Evolutionary conservation across 345 rosid species (phyloP), one percentile per base, ranked within the genome.

Genomic region (Cardamine chenopodiifolia): DNA sequence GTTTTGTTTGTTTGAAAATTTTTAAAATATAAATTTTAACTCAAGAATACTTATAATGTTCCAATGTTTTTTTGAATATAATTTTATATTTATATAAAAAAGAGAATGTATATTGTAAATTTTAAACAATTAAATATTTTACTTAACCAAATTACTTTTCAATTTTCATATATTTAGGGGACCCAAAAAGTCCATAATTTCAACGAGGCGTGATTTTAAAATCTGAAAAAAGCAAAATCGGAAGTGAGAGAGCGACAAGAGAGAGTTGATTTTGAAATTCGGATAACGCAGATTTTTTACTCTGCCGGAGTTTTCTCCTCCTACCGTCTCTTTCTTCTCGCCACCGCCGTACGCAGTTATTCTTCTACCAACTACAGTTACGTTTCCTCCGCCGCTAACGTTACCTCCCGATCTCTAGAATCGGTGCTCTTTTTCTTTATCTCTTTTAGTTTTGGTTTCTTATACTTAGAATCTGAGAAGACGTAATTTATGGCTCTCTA

Each of bases 211-310:
- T 47, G 42, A 66, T 58, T 67, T 31, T 15, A 61, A 44, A 64
- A 54, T 19, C 55, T 37, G 20, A 28, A 2, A 53, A 26, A 62
- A 39, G 4, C 70, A 26, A 72, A 72, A 49, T 52, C 53, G 22
- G 20, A 32, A 53, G 55, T n/a, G 44, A 42, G 61, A 17, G 52
- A 40, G 44, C 14, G 47, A 39, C n/a, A 14, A 69, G 39, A 62
- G 54, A 6, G 47, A 62, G 35, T 37, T 37, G 79, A 60, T 59
- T 75, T 75, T 75, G 69, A 75, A 59, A 68, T 70, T 71, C 37
- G 68, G 72, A 74, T 66, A 50, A 72, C 70, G 60, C 52, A 2
- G 54, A 50, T 8, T 58, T 15, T 65, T 45, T 4, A 52, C 69
- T 47, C 72, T 65, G 45, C 71, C 71, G 50, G 58, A 34, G 29